Percentiles rank a stretch among this genome's conserved stretches.
These are phyloP conservation scores for Gamsiella multidivaricata DNA, from an alignment of 192 early-diverging fungal genomes.

Conservation along the genomic window DNA sequence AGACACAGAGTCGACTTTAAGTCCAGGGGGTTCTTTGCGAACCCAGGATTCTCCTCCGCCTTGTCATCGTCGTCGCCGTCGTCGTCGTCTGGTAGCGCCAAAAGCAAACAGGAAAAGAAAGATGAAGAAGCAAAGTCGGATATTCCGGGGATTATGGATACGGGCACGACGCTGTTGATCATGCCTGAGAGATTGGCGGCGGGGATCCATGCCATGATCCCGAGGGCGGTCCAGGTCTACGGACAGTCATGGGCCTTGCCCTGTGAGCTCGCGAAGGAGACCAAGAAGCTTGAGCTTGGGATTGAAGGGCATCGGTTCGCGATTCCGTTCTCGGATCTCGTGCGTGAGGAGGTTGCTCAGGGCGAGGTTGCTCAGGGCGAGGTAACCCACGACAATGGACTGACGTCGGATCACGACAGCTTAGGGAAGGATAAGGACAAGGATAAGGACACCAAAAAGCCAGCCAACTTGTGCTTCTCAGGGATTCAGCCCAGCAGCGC, in stretches of 20 bases:
- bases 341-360: conserved; percentile 9
- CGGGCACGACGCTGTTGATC: conserved; percentile 58
- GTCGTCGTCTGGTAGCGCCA: not conserved
- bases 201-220: conserved; percentile 12
- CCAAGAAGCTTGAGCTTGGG: conserved; percentile 10
- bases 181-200: conserved; percentile 15
- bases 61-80: no score
- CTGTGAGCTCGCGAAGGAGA: not conserved
- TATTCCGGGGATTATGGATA: conserved; percentile 54
- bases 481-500: conserved; percentile 31
- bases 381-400: no score
- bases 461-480: conserved; percentile 37
- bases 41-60: no score
- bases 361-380: not conserved
- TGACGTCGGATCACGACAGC: no score
- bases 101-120: not conserved
- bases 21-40: no score
- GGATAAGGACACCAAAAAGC: no score
- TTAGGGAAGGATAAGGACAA: no score
- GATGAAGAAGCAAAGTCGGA: not conserved
- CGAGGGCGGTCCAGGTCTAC: not conserved
- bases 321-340: conserved; percentile 30
- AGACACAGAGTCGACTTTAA: conserved; percentile 1
- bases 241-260: conserved; percentile 25
- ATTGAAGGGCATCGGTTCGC: conserved; percentile 28